Evolutionary conservation across 208 protist genomes (phyloP).

Genomic region (Acanthamoeba castellanii): DNA sequence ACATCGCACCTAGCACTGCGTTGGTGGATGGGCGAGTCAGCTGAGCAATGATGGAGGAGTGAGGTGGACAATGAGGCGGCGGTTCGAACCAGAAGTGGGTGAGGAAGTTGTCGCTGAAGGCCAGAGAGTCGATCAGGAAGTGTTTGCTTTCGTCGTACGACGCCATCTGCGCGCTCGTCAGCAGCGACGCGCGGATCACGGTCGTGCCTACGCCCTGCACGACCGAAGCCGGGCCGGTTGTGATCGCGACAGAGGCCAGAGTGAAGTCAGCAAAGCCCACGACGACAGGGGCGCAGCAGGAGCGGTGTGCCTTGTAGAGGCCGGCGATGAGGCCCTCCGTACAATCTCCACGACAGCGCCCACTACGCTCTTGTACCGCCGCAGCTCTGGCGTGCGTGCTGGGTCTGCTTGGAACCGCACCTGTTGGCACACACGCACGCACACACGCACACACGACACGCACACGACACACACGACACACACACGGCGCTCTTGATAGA

Average conservation of each 20-base stretch:
- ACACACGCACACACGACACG: too few species aligned
- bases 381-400: background rate
- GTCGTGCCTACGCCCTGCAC: background rate
- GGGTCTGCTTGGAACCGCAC: conserved; percentile 6
- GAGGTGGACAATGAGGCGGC: too few species aligned
- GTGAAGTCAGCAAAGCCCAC: too few species aligned
- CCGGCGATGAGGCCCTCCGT: background rate
- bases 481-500: too few species aligned
- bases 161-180: conserved; percentile 26
- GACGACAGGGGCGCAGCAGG: too few species aligned
- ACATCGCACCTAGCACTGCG: background rate
- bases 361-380: background rate
- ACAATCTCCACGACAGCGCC: background rate
- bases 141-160: conserved; percentile 37
- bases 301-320: conserved; percentile 11
- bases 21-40: background rate
- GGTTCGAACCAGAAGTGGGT: background rate
- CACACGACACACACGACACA: background rate
- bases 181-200: background rate
- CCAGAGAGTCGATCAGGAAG: background rate
- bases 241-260: background rate
- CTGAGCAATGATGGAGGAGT: too few species aligned
- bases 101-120: conserved; percentile 15
- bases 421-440: background rate
- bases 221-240: background rate